Evolutionary conservation across 805 yeast genomes (phyloP), one percentile per base, ranked within the genome.

Genomic region (Saccharomycopsis malanga): DNA sequence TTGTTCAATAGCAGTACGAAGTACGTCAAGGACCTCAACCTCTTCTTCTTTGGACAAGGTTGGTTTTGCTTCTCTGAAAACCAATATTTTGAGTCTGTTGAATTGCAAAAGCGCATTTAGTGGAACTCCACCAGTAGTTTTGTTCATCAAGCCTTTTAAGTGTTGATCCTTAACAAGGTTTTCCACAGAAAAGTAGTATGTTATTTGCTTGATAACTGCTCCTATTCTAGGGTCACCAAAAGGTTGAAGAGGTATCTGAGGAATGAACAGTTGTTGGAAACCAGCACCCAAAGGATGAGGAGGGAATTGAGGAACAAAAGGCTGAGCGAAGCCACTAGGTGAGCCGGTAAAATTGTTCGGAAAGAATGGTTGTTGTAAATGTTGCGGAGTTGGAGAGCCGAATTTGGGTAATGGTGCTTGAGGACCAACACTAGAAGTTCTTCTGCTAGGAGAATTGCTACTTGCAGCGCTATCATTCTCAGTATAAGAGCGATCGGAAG

Each of bases 121-220:
- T 29, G 81, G 77, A 46, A 88, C 73, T 72, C 81, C 81, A 22
- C 96, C 96, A 50, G 77, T 71, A 40, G 73, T 58, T 3, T 4
- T 58, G 63, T 81, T 77, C 94, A 91, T 85, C 58, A 84, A 85
- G 54, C 78, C 75, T 65, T 96, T 79, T 65, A 93, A 72, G 61
- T 68, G 91, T 44, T 81, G 69, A 67, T 93, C 98, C 66, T 87
- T 85, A 57, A 83, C 71, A 65, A 93, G 72, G 65, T 93, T 93
- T 57, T 87, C 95, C 43, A 81, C 71, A 25, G 94, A 82, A 68
- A 93, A 85, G 65, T 93, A 93, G 70, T 93, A 93, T 61, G 87
- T 93, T 44, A 91, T 70, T 70, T 89, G 98, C 63, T 62, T 63
- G 5, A 74, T 60, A 27, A 72, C 64, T 34, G 29, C 56, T 44